Evolutionary conservation across 2,329 filamentous ascomycete species (phyloP).

Genomic region (Iodosphaeria phyllophila): DNA sequence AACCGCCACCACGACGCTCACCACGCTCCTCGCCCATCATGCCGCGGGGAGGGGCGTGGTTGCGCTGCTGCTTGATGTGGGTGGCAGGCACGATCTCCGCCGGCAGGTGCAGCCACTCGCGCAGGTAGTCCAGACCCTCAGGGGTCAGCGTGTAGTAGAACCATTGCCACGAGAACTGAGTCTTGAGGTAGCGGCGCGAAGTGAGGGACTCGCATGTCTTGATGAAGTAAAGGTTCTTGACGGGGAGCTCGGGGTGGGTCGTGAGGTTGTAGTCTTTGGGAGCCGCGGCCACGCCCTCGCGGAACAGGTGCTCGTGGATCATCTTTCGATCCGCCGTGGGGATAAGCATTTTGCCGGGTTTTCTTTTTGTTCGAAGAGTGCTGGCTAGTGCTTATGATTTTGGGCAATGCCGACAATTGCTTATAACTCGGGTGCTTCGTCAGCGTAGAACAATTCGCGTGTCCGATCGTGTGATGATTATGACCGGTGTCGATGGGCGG

Average conservation of each 20-base stretch:
- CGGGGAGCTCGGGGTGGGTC: conserved; percentile 96
- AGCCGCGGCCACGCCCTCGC: conserved; percentile 81
- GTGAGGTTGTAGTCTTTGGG: conserved; percentile 98
- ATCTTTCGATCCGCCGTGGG: conserved; percentile 99
- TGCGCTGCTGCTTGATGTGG: conserved; percentile 99
- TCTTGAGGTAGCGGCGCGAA: conserved; percentile 98
- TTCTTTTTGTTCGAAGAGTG: too few species aligned
- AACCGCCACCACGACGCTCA: conserved; percentile 62
- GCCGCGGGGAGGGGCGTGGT: conserved; percentile 91
- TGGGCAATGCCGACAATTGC: too few species aligned
- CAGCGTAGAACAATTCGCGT: too few species aligned
- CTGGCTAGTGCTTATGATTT: too few species aligned
- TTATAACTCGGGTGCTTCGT: too few species aligned
- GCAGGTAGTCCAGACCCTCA: conserved; percentile 99
- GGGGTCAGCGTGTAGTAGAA: conserved; percentile 99
- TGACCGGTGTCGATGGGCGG: too few species aligned
- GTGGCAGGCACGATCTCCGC: conserved; percentile 98
- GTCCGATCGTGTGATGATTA: too few species aligned
- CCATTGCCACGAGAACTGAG: conserved; percentile 99
- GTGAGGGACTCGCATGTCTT: conserved; percentile 97
- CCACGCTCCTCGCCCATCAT: conserved; percentile 88
- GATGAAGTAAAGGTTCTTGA: conserved; percentile 98
- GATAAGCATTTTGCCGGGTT: conserved; percentile 72
- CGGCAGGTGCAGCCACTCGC: conserved; percentile 98
- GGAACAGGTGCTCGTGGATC: conserved; percentile 99